Percentiles rank a stretch among this genome's conserved stretches.
phyloP scores from a whole-genome alignment of 2,329 filamentous ascomycete genomes.

The Metarhizium album region DNA sequence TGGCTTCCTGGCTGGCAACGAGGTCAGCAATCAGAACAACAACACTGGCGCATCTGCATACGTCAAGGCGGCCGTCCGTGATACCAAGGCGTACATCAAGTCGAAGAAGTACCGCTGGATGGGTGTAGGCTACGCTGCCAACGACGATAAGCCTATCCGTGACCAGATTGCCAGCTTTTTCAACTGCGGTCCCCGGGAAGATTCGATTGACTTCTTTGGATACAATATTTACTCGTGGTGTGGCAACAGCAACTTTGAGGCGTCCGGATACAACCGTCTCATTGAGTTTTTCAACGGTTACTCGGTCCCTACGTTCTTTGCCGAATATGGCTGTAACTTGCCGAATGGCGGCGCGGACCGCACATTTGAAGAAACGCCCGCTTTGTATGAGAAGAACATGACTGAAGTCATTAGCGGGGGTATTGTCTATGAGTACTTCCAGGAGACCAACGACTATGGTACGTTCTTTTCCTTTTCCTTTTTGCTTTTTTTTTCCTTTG shows the following conservation, averaged over 20 bases:
- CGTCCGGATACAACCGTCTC: constrained; percentile 72
- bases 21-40: constrained; percentile 80
- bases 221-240: constrained; percentile 99
- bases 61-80: constrained; percentile 95
- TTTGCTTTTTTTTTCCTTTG: background rate
- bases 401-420: constrained; percentile 81
- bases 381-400: constrained; percentile 75
- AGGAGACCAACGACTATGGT: constrained; percentile 84
- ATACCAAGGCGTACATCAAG: constrained; percentile 92
- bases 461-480: constrained; percentile 17
- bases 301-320: constrained; percentile 93
- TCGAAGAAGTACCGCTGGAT: constrained; percentile 63
- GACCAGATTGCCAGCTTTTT: constrained; percentile 82
- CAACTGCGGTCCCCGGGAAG: constrained; percentile 63
- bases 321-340: constrained; percentile 93
- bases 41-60: constrained; percentile 88
- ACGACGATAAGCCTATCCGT: constrained; percentile 80
- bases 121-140: constrained; percentile 91
- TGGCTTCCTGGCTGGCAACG: constrained; percentile 98
- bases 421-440: constrained; percentile 98
- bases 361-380: constrained; percentile 73
- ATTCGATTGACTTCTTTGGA: constrained; percentile 90
- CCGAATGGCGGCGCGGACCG: constrained; percentile 53
- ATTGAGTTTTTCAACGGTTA: constrained; percentile 81
- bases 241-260: constrained; percentile 64